Evolutionary conservation across 2,329 filamentous ascomycete species (phyloP).

Genomic region (Raffaelea albimanens): DNA sequence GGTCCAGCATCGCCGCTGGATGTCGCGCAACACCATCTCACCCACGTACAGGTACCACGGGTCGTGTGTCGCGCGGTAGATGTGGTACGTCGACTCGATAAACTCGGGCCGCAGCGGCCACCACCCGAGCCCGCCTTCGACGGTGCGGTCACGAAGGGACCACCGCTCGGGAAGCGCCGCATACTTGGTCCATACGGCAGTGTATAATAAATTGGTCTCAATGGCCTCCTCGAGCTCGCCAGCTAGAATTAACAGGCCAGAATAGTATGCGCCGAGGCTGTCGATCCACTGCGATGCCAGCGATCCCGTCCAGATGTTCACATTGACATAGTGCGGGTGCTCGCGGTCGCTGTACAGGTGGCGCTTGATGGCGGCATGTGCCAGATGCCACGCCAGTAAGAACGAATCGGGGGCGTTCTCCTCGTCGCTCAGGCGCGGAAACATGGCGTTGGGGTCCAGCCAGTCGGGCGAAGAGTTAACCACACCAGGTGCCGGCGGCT

Average conservation of each 20-base stretch:
- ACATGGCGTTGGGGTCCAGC: conserved; percentile 57
- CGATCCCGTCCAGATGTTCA: conserved; percentile 79
- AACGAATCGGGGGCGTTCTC: conserved; percentile 71
- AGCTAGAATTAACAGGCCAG: conserved; percentile 74
- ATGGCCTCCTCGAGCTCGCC: conserved; percentile 88
- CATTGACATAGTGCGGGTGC: conserved; percentile 89
- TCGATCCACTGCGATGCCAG: conserved; percentile 91
- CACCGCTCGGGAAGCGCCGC: conserved; percentile 90
- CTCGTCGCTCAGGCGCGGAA: conserved; percentile 49
- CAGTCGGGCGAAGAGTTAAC: conserved; percentile 25
- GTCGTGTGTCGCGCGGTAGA: conserved; percentile 89
- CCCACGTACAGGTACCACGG: conserved; percentile 95
- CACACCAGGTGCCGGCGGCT: conserved; percentile 8
- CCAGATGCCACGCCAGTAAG: conserved; percentile 71
- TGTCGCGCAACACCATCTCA: conserved; percentile 88
- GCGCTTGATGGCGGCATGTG: conserved; percentile 77
- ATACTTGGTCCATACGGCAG: conserved; percentile 90
- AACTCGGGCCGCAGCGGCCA: conserved; percentile 96
- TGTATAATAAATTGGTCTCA: conserved; percentile 80
- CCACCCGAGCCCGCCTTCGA: conserved; percentile 84
- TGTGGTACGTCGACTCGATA: conserved; percentile 90
- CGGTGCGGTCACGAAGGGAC: conserved; percentile 74
- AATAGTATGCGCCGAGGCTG: conserved; percentile 90
- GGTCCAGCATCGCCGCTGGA: conserved; percentile 80
- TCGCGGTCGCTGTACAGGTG: conserved; percentile 80